Percentiles rank a stretch among this genome's conserved stretches.
phyloP scores from a whole-genome alignment of 2,329 filamentous ascomycete species.

The Trichoderma sp. region DNA sequence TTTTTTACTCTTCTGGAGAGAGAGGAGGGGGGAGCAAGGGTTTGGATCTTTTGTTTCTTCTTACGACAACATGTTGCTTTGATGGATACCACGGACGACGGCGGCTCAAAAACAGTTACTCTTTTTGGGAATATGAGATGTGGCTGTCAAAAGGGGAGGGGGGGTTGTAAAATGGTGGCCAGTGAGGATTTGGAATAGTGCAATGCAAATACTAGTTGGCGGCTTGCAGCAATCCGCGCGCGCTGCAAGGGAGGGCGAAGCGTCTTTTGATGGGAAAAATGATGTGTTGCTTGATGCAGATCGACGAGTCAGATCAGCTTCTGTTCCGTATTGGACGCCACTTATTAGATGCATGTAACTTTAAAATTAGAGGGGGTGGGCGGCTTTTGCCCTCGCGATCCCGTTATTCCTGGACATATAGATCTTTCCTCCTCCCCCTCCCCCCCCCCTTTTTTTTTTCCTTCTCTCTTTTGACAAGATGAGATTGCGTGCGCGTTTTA shows the following conservation, averaged over 20 bases:
- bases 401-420: background rate
- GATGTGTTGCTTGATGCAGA: background rate
- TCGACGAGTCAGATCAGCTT: background rate
- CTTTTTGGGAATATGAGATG: background rate
- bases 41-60: slow-evolving; percentile 10
- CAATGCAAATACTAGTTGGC: too few relatives aligned
- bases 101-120: background rate
- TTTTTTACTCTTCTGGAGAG: background rate
- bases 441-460: too few relatives aligned
- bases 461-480: background rate
- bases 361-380: background rate
- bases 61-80: background rate
- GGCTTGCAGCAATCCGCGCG: background rate
- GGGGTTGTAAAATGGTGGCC: background rate
- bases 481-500: background rate
- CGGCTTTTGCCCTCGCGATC: background rate
- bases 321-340: background rate
- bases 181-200: background rate
- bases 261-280: background rate
- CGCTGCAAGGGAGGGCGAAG: background rate
- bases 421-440: too few relatives aligned
- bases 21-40: background rate
- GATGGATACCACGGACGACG: slow-evolving; percentile 11
- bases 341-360: background rate
- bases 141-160: background rate